phyloP scores from a whole-genome alignment of 1,284 basidiomycete species.

The Sanghuangporus sanghuang region DNA sequence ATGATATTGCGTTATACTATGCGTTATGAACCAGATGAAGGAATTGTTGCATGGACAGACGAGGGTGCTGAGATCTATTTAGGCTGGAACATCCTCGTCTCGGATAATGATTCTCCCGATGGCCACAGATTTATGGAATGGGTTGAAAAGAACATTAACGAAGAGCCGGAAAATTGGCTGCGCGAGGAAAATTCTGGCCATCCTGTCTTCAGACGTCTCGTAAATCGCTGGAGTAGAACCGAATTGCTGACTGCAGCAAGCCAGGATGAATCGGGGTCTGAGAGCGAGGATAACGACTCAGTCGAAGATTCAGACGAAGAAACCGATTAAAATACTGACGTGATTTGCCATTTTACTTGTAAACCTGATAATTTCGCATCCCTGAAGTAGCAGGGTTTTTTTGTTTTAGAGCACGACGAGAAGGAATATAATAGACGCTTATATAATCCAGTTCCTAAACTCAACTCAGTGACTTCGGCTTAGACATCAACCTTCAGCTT shows the following conservation, averaged over 20 bases:
- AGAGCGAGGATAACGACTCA: background rate
- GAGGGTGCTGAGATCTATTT: slow-evolving; percentile 45
- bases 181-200: background rate
- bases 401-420: background rate
- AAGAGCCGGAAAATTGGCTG: slow-evolving; percentile 47
- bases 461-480: background rate
- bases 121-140: slow-evolving; percentile 49
- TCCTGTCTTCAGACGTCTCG: slow-evolving; percentile 3
- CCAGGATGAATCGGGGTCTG: background rate
- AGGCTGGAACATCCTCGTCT: slow-evolving; percentile 59
- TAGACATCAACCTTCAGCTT: background rate
- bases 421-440: background rate
- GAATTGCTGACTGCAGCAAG: background rate
- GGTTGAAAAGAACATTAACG: slow-evolving; percentile 42
- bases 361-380: background rate
- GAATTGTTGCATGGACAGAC: slow-evolving; percentile 37
- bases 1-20: slow-evolving; percentile 56
- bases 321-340: background rate
- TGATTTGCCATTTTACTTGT: background rate
- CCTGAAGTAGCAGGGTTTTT: background rate
- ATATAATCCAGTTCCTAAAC: background rate
- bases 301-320: background rate
- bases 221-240: background rate
- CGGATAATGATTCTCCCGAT: slow-evolving; percentile 38
- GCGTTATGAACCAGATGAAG: slow-evolving; percentile 46